Conservation (phyloP, 179 eudicot genomes). For the Carnegiea gigantea region DNA sequence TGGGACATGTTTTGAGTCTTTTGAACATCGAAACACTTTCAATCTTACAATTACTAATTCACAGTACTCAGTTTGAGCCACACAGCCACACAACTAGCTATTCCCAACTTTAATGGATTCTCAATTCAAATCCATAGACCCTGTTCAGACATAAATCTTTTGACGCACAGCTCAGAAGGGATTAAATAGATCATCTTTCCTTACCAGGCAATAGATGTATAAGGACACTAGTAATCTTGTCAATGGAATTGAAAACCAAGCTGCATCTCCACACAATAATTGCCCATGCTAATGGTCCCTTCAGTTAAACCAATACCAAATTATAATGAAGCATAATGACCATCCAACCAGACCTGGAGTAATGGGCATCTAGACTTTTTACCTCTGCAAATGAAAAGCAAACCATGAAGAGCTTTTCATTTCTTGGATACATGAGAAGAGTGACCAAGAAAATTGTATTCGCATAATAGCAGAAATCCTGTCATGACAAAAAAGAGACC, state of each 20-base stretch:
- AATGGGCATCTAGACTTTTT: constrained; percentile 5
- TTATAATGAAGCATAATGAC: not conserved
- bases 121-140: not conserved
- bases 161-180: not conserved
- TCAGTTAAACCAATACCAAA: constrained; percentile 23
- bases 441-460: constrained; percentile 88
- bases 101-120: not conserved
- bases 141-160: not conserved
- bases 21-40: not conserved
- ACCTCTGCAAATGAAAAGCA: constrained; percentile 99
- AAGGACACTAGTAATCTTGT: constrained; percentile 93
- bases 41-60: not conserved
- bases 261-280: constrained; percentile 92
- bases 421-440: constrained; percentile 68
- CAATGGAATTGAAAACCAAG: constrained; percentile 85
- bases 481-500: constrained; percentile 27
- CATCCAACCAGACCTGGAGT: not conserved
- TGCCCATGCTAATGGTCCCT: constrained; percentile 99
- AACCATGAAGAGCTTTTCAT: constrained; percentile 97
- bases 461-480: constrained; percentile 99
- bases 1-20: no score
- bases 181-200: constrained; percentile 12
- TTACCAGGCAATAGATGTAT: constrained; percentile 95
- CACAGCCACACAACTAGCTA: not conserved
- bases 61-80: not conserved